phyloP scores from a whole-genome alignment of 495 filamentous ascomycete genomes.

The Lasiosphaeris hirsuta region DNA sequence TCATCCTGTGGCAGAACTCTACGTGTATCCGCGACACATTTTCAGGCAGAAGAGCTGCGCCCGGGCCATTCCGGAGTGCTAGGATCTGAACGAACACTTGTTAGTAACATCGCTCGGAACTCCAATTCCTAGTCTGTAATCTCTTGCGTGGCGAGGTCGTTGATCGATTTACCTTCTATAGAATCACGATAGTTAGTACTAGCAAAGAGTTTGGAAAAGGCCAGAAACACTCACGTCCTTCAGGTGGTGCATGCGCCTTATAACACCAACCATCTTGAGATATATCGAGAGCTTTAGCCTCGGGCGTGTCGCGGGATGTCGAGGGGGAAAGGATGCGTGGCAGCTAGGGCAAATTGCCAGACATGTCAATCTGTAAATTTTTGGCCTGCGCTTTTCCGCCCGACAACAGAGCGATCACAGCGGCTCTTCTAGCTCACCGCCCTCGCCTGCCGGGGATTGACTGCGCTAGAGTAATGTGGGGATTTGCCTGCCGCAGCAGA shows the following conservation, averaged over 20 bases:
- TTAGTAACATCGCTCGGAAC: conserved; percentile 21
- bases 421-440: conserved; percentile 14
- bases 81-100: conserved; percentile 54
- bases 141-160: conserved; percentile 10
- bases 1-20: conserved; percentile 65
- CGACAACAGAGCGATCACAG: conserved; percentile 2
- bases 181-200: conserved; percentile 4
- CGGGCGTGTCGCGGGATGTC: not conserved
- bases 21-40: conserved; percentile 82
- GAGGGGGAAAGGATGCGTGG: not conserved
- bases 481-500: conserved; percentile 15
- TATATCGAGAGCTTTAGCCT: conserved; percentile 14
- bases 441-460: conserved; percentile 23
- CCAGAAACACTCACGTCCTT: conserved; percentile 60
- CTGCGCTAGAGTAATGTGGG: not conserved
- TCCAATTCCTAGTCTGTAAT: not conserved
- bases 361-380: conserved; percentile 19
- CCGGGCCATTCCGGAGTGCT: conserved; percentile 68
- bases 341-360: not conserved
- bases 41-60: conserved; percentile 74
- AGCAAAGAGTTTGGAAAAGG: not conserved
- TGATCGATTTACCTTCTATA: conserved; percentile 35
- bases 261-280: conserved; percentile 71
- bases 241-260: conserved; percentile 75
- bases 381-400: conserved; percentile 10